Percentiles rank a stretch among this genome's conserved stretches.
Conservation (phyloP, 345 rosid genomes). For the Hypericum perforatum region DNA sequence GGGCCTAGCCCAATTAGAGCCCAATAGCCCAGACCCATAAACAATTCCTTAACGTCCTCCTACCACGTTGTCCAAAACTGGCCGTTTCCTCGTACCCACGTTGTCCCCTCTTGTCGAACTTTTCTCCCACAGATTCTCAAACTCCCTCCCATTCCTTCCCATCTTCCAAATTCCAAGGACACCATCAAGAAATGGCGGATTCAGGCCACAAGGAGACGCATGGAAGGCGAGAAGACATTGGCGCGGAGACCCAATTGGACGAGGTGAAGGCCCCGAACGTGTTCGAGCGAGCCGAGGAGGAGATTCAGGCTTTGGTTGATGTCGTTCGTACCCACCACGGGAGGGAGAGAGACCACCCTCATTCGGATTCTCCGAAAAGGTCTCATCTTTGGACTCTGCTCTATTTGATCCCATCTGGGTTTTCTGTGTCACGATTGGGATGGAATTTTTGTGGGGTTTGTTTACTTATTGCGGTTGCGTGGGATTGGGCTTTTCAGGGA, state of each 20-base stretch:
- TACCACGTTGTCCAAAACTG: too few species aligned
- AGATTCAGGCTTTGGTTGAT: slow-evolving; percentile 49
- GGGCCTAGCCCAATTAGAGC: too few species aligned
- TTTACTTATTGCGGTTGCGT: background rate
- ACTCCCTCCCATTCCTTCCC: too few species aligned
- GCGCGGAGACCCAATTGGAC: slow-evolving; percentile 24
- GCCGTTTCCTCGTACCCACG: too few species aligned
- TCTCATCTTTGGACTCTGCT: slow-evolving; percentile 1
- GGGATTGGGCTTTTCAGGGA: slow-evolving; percentile 27
- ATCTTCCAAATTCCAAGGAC: too few species aligned
- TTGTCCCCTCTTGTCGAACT: too few species aligned
- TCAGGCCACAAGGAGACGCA: slow-evolving; percentile 14
- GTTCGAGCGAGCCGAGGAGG: slow-evolving; percentile 55
- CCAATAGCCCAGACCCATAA: too few species aligned
- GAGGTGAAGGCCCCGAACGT: slow-evolving; percentile 51
- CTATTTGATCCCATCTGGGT: too few species aligned
- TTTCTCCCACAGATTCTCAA: too few species aligned
- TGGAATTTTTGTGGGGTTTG: background rate
- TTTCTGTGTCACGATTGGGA: background rate
- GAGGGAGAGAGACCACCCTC: slow-evolving; percentile 11
- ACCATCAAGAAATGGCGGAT: too few species aligned
- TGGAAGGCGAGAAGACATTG: slow-evolving; percentile 23
- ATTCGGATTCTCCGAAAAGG: slow-evolving; percentile 15
- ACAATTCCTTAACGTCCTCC: too few species aligned
- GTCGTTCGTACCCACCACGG: slow-evolving; percentile 25